Base-by-base conservation (phyloP, 768 basidiomycete genomes). In the Rhodosporidiobolus sp. region DNA sequence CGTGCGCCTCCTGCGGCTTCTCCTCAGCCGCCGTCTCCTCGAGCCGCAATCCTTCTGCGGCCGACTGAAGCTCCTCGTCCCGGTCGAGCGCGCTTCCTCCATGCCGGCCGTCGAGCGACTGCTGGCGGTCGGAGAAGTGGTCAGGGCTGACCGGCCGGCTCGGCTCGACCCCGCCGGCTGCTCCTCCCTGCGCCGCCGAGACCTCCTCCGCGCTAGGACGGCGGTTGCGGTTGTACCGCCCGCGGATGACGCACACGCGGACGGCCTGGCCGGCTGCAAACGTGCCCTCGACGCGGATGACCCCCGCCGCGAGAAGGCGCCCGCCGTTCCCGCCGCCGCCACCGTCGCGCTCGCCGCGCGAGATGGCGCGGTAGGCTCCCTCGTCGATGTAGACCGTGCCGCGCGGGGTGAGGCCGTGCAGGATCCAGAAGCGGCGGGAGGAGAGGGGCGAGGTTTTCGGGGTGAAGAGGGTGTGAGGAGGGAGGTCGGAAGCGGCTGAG, bases 181-280 rank as follows among this genome's bases (percentile, higher is more conserved):
- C 35, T 28, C 8, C 71, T 1, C 52, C 30, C 57, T 16, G 22
- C 14, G 32, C 38, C 26, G 4, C 58, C 53, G 64, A n/a, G 60
- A 75, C 70, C 79, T 81, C 65, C 68, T 34, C 65, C 71, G 12
- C 35, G 38, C 38, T 43, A 7, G 38, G 38, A 43, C 38, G 38
- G 38, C 38, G 38, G 38, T 43, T 43, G 38, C 38, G 38, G 38
- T 14, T 43, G 38, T 43, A 43, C 38, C 38, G 38, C 38, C 85
- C 84, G 20, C 91, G 85, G 6, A 85, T 82, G 67, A 90, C 84
- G 61, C 71, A 70, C 35, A 98, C 88, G 45, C 88, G 86, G 52
- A 99, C 95, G 10, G 95, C 96, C 81, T 98, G 95, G 10, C 94
- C 93, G 3, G 90, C 89, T 2, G 94, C 95, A 79, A 98, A 99